phyloP scores from a whole-genome alignment of 1,139 yeast species.

The Kluyveromyces sp. region DNA sequence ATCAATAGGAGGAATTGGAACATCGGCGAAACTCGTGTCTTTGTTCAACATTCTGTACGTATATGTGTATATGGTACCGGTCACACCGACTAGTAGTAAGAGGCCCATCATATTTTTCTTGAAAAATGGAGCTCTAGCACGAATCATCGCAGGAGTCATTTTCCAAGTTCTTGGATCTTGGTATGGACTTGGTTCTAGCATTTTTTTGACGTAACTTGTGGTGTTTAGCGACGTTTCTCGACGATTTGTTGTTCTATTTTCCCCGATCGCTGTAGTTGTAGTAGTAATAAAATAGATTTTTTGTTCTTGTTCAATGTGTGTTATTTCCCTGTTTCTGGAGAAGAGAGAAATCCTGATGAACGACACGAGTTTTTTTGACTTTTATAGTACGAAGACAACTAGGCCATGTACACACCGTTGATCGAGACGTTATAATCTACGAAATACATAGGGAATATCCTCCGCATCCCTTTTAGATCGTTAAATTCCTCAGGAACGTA shows the following conservation, averaged over 20 bases:
- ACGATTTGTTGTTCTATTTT: neutral
- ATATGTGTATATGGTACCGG: constrained; percentile 64
- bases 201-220: constrained; percentile 7
- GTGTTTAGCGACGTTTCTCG: neutral
- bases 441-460: too few species aligned
- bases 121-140: constrained; percentile 84
- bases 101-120: constrained; percentile 65
- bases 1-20: constrained; percentile 87
- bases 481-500: too few species aligned
- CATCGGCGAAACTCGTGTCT: constrained; percentile 75
- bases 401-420: too few species aligned
- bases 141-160: constrained; percentile 87
- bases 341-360: too few species aligned
- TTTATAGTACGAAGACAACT: too few species aligned
- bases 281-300: too few species aligned
- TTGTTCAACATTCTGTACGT: constrained; percentile 64
- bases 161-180: constrained; percentile 73
- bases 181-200: constrained; percentile 39
- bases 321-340: too few species aligned
- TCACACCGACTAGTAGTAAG: constrained; percentile 48
- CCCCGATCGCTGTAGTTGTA: too few species aligned
- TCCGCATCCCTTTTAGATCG: too few species aligned
- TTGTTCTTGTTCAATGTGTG: too few species aligned
- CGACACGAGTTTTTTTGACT: too few species aligned
- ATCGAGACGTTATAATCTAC: too few species aligned